Evolutionary conservation across 164 flowering plant species (phyloP).

Genomic region (Tetracentron sinense): DNA sequence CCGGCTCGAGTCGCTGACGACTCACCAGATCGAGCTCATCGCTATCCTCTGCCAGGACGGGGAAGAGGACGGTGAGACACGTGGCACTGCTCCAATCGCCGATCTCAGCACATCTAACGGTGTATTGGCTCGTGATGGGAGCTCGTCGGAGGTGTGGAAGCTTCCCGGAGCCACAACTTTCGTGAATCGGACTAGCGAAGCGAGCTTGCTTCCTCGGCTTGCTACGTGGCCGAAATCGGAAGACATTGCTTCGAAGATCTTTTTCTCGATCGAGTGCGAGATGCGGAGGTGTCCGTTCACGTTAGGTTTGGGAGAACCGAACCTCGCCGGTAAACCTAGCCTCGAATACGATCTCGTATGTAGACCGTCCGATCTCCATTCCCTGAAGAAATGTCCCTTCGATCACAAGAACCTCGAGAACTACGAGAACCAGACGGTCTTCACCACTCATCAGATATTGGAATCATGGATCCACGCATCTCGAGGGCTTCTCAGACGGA

Average conservation of each 20-base stretch:
- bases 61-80: conserved; percentile 26
- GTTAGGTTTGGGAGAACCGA: conserved; percentile 85
- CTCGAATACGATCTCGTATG: conserved; percentile 78
- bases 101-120: conserved; percentile 50
- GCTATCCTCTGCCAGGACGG: conserved; percentile 58
- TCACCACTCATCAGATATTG: conserved; percentile 62
- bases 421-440: conserved; percentile 56
- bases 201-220: conserved; percentile 74
- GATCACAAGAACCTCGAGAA: conserved; percentile 37
- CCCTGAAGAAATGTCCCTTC: conserved; percentile 38
- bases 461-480: conserved; percentile 64
- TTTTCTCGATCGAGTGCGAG: conserved; percentile 65
- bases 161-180: conserved; percentile 39
- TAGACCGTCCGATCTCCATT: conserved; percentile 60
- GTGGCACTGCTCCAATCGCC: conserved; percentile 54
- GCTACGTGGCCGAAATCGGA: conserved; percentile 75
- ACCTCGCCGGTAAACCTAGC: conserved; percentile 64
- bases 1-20: conserved; percentile 56
- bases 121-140: conserved; percentile 46
- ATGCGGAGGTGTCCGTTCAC: conserved; percentile 73
- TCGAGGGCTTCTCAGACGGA: conserved; percentile 37
- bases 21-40: conserved; percentile 60
- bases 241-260: conserved; percentile 51
- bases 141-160: conserved; percentile 79
- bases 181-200: conserved; percentile 63